Evolutionary conservation across 2,329 filamentous ascomycete genomes (phyloP), one percentile per base, ranked within the genome.

Genomic region (Juglanconis sp.): DNA sequence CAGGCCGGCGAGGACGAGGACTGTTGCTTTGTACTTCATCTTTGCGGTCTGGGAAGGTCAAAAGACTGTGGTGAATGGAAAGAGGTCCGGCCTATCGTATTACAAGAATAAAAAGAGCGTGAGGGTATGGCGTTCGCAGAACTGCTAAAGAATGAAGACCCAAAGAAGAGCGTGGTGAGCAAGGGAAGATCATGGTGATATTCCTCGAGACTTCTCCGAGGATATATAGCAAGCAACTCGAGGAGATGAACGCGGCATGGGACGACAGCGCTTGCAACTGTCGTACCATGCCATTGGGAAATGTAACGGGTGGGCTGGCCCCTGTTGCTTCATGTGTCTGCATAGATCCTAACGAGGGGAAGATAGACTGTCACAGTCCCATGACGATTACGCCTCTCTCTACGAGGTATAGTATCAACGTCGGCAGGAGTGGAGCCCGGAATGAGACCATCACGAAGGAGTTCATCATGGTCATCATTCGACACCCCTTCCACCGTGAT

Each of bases 21-120:
- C 42, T 6, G 69, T 66, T 59, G 66, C 44, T 67, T 66, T 50
- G 69, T 70, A 71, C 71, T 72, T 73, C 71, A 73, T 73, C 35
- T 57, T 46, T 30, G 54, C 59, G 59, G 38, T 36, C 30, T 35
- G 44, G 30, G 52, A 57, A 57, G 38, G 40, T 34, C 24, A 49
- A 50, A 34, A 17, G 51, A 38, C 11, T 31, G 42, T 40, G 31
- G 40, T 47, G n/a, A 47, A 57, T 53, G 11, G n/a, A 31, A 30
- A 48, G 46, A 61, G 59, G 59, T 47, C 59, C 59, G 54, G 59
- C 59, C 54, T 57, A 51, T 58, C 47, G 35, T 47, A 53, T 60
- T 50, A 53, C 40, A 51, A 8, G 51, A 57, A 49, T 57, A 46
- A 10, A 36, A 15, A 61, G 57, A 61, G 59, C 57, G 59, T 49